Conservation (phyloP, 768 basidiomycete genomes). For the Hypholoma sublateritium region DNA sequence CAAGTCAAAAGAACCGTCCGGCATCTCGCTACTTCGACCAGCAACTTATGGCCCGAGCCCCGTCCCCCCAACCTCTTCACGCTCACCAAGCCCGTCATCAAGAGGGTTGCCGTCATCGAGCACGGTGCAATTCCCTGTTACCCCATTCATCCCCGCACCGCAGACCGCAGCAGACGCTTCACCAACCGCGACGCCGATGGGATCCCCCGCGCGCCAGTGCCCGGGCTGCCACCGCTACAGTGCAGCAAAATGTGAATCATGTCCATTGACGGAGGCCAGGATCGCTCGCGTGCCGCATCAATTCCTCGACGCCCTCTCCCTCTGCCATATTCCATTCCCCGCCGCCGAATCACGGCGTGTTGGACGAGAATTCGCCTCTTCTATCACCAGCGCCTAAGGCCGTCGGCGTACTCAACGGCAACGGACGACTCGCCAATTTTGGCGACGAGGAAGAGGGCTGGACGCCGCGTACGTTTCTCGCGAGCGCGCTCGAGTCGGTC, state of each 20-base stretch:
- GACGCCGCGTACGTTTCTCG: slow-evolving; percentile 10
- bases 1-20: slow-evolving; percentile 31
- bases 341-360: neutral
- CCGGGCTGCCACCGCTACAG: slow-evolving; percentile 6
- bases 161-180: no score
- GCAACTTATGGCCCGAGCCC: slow-evolving; percentile 5
- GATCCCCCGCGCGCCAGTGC: slow-evolving; percentile 18
- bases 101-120: neutral
- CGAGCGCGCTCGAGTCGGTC: neutral
- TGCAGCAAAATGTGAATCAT: slow-evolving; percentile 11
- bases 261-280: slow-evolving; percentile 27
- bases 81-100: slow-evolving; percentile 23
- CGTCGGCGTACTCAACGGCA: neutral
- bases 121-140: neutral
- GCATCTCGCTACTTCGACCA: slow-evolving; percentile 34
- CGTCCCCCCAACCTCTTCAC: slow-evolving; percentile 15
- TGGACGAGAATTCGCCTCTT: slow-evolving; percentile 3
- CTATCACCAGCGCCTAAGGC: neutral
- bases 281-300: slow-evolving; percentile 16
- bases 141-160: neutral
- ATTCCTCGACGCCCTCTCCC: slow-evolving; percentile 12
- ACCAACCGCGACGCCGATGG: slow-evolving; percentile 22
- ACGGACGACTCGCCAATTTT: neutral
- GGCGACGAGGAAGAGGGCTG: slow-evolving; percentile 13
- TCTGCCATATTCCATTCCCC: slow-evolving; percentile 5